Evolutionary conservation across 805 yeast species (phyloP), one percentile per base, ranked within the genome.

Genomic region (Candida odintsovae): DNA sequence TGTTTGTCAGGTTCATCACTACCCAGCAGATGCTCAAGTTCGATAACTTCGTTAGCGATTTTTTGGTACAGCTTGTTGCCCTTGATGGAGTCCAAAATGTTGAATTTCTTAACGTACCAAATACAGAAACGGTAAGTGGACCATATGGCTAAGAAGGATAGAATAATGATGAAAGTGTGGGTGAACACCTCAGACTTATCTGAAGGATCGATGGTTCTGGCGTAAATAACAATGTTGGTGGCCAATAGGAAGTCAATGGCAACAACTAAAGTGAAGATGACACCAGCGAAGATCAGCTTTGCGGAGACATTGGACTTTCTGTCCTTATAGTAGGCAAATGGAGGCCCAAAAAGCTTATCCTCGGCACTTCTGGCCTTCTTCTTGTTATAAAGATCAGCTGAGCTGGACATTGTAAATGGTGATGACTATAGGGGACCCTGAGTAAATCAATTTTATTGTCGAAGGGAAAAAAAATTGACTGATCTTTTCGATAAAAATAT

Each of bases 211-310:
- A 67, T 50, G 5, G 71, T 66, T 50, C 71, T 61, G 25, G 60
- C 51, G 31, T 66, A 64, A 39, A 68, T 61, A 37, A 67, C 58
- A 38, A 65, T 59, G 43, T 65, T 58, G 7, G 67, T 66, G 12
- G 68, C 69, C 16, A 68, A 52, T 3, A 67, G 48, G 50, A 68
- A 65, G 33, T 64, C 63, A 10, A 60, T 12, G 7, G 54, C 50
- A 18, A 62, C 58, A n/a, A 64, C 44, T 5, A 64, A 10, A 3
- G 62, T 64, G 9, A 62, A 41, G 15, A 59, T 33, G 8, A 55
- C 16, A 16, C 64, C 63, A 9, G 66, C 63, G 9, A 56, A 18
- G 19, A 59, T 39, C n/a, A 67, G 35, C 20, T 56, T 57, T 21
- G 50, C 45, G 3, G 63, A 52, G 4, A 58, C 42, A 18, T 55